Base-by-base conservation (phyloP, 345 rosid species). In the Gossypium anomalum region DNA sequence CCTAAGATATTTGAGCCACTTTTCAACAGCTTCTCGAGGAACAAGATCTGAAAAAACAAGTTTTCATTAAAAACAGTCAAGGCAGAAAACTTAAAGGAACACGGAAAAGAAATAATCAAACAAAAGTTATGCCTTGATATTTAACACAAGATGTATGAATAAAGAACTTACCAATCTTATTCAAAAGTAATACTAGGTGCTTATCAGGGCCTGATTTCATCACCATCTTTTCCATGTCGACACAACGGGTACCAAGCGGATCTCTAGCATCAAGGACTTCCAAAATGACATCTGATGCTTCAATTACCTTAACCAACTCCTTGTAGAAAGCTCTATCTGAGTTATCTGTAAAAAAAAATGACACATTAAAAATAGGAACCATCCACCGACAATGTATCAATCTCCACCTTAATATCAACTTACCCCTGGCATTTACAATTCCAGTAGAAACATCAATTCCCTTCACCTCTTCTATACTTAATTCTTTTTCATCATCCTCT, bases 201-300 rank as follows among this genome's bases (percentile, higher is more conserved):
- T 95, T 91, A 56, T 86, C 89, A 27, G 90, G 88, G 76, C 98
- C 94, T 0, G 94, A 83, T 80, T 81, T 92, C 87, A 84, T 81
- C 81, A 95, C 99, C 94, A 95, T 87, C 75, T 86, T 91, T 83
- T 95, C 99, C 98, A 95, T 91, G 66, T 91, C 99, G 53, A 84
- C 81, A 80, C 99, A 93, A 13, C 98, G 94, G 23, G 97, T 93
- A 49, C 99, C 97, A 41, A 91, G 85, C 25, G 99, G 98, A 81
- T 95, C 99, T 53, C 98, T 86, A 1, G 97, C 96, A 84, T 95
- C 98, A 62, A 95, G 90, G 80, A 95, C 94, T 87, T 95, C 99
- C 82, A 95, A 57, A 79, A 93, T 91, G 79, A 95, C 98, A 85
- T 95, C 98, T 5, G 98, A 93, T 74, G 83, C 84, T 78, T 93